Evolutionary conservation across 2,329 filamentous ascomycete species (phyloP).

Genomic region (Fusarium phyllophilum): DNA sequence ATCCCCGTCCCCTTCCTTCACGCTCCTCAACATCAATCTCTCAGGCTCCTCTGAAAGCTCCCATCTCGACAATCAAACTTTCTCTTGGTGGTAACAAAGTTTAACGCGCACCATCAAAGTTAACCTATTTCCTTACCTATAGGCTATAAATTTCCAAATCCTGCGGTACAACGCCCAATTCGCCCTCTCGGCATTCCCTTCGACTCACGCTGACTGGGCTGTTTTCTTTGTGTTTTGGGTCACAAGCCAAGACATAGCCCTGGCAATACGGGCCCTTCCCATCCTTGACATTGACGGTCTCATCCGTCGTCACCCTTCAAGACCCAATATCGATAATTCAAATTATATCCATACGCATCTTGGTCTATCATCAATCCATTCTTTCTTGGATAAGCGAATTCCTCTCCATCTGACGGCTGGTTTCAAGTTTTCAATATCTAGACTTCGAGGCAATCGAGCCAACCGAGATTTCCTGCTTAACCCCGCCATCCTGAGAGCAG

Average conservation of each 20-base stretch:
- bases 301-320: slow-evolving; percentile 24
- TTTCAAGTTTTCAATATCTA: slow-evolving; percentile 19
- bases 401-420: slow-evolving; percentile 17
- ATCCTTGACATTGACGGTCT: slow-evolving; percentile 26
- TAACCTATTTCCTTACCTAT: background rate
- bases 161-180: background rate
- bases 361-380: background rate
- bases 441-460: slow-evolving; percentile 27
- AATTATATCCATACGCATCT: slow-evolving; percentile 12
- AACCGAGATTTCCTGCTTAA: slow-evolving; percentile 44
- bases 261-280: slow-evolving; percentile 13
- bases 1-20: slow-evolving; percentile 10
- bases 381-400: background rate
- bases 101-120: background rate
- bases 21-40: slow-evolving; percentile 20
- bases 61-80: slow-evolving; percentile 32
- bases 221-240: slow-evolving; percentile 36
- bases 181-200: background rate
- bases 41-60: slow-evolving; percentile 23
- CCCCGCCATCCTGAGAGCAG: slow-evolving; percentile 40
- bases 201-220: slow-evolving; percentile 14
- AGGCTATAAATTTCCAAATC: background rate
- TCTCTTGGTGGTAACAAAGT: slow-evolving; percentile 4
- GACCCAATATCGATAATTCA: slow-evolving; percentile 26
- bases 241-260: slow-evolving; percentile 36